Evolutionary conservation across 257 asterid genomes (phyloP).

Genomic region (Solanum pinnatisectum): DNA sequence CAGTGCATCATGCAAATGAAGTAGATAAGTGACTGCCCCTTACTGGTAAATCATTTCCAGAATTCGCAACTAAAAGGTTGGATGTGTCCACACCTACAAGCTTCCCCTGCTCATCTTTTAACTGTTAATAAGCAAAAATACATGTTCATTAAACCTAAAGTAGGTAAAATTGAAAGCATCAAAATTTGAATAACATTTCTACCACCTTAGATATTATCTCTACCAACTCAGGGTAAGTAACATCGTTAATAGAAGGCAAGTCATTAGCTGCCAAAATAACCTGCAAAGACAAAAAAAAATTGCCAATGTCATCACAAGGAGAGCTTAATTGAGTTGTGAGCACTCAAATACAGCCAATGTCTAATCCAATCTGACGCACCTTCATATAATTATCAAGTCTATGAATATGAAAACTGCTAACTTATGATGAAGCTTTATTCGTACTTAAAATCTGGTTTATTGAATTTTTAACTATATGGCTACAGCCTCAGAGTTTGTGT

Average conservation of each 20-base stretch:
- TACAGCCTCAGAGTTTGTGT: background rate
- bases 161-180: background rate
- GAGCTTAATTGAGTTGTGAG: background rate
- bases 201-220: slow-evolving; percentile 71
- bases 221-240: slow-evolving; percentile 68
- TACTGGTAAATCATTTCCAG: slow-evolving; percentile 95
- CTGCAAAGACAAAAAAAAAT: slow-evolving; percentile 27
- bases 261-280: slow-evolving; percentile 92
- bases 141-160: slow-evolving; percentile 11
- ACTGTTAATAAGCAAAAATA: slow-evolving; percentile 30
- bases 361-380: background rate
- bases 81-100: slow-evolving; percentile 79
- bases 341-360: background rate
- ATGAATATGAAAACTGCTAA: background rate
- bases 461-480: background rate
- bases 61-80: slow-evolving; percentile 74
- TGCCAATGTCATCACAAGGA: background rate
- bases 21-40: slow-evolving; percentile 17
- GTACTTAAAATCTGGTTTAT: background rate
- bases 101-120: slow-evolving; percentile 76
- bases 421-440: background rate
- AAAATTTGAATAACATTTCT: slow-evolving; percentile 1
- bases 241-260: slow-evolving; percentile 86
- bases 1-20: background rate
- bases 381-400: background rate